These are phyloP conservation scores for Xylariaceae sp. DNA, from an alignment of 2,329 filamentous ascomycete species.

Conservation along the genomic window DNA sequence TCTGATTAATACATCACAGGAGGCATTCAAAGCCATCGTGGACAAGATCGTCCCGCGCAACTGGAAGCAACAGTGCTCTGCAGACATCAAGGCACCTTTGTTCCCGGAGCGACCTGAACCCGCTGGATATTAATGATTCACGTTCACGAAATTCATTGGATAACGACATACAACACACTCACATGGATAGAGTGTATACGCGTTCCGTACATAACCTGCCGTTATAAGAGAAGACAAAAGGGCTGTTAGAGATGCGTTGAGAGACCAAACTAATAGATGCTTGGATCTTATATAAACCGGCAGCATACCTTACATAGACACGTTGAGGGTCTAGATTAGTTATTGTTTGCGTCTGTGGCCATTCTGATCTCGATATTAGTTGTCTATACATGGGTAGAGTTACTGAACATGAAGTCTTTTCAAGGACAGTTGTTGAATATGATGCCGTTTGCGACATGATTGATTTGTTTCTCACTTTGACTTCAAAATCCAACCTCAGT, in stretches of 20 bases:
- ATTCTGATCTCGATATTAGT: background rate
- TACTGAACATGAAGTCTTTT: background rate
- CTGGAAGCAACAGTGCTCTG: conserved; percentile 60
- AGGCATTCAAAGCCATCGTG: conserved; percentile 86
- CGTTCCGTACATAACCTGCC: no score
- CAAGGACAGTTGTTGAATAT: no score
- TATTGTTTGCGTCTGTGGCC: no score
- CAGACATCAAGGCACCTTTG: conserved; percentile 39
- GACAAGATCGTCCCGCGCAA: conserved; percentile 81
- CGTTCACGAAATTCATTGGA: no score
- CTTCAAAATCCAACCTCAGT: no score
- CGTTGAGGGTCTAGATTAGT: no score
- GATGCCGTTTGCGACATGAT: background rate
- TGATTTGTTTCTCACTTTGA: background rate
- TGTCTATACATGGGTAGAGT: background rate
- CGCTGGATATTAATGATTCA: conserved; percentile 41
- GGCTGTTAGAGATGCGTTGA: no score
- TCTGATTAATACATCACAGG: conserved; percentile 38
- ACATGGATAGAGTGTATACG: background rate
- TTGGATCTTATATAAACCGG: no score
- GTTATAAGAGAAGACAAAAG: no score
- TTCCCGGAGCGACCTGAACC: conserved; percentile 47
- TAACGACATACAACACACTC: background rate
- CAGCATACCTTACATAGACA: no score
- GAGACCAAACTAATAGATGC: no score